These are phyloP conservation scores for Mycena venus DNA, from an alignment of 768 basidiomycete genomes.

Conservation along the genomic window DNA sequence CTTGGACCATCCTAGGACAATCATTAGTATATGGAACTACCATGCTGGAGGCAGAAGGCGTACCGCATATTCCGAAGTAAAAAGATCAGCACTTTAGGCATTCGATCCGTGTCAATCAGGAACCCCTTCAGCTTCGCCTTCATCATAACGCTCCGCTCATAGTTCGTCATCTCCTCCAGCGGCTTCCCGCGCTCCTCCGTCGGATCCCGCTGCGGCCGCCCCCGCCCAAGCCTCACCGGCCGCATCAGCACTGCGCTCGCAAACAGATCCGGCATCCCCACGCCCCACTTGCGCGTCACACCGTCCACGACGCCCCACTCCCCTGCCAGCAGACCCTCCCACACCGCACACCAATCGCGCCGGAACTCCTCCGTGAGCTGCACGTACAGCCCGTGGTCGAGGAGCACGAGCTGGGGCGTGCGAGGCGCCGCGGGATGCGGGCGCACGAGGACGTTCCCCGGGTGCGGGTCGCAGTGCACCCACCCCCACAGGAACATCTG, in stretches of 20 bases:
- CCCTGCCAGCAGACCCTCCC: conserved; percentile 73
- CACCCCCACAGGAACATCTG: conserved; percentile 95
- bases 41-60: conserved; percentile 20
- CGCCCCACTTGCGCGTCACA: conserved; percentile 74
- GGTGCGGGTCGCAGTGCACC: conserved; percentile 85
- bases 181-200: conserved; percentile 37
- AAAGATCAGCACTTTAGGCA: conserved; percentile 85
- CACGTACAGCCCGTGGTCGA: conserved; percentile 95
- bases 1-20: conserved; percentile 61
- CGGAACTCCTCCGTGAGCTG: conserved; percentile 75
- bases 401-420: conserved; percentile 78
- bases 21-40: background rate
- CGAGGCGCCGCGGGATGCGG: conserved; percentile 62
- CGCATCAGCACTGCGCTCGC: conserved; percentile 81
- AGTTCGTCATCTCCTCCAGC: conserved; percentile 63
- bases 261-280: conserved; percentile 78
- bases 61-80: conserved; percentile 83
- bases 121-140: conserved; percentile 77
- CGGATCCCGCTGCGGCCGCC: conserved; percentile 43
- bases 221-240: conserved; percentile 62
- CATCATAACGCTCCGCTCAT: conserved; percentile 77
- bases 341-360: conserved; percentile 82
- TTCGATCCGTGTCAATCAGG: conserved; percentile 78
- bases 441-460: conserved; percentile 84
- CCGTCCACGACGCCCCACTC: conserved; percentile 66